These are phyloP conservation scores for Ganoderma leucocontextum DNA, from an alignment of 1,284 basidiomycete genomes.

Conservation along the genomic window DNA sequence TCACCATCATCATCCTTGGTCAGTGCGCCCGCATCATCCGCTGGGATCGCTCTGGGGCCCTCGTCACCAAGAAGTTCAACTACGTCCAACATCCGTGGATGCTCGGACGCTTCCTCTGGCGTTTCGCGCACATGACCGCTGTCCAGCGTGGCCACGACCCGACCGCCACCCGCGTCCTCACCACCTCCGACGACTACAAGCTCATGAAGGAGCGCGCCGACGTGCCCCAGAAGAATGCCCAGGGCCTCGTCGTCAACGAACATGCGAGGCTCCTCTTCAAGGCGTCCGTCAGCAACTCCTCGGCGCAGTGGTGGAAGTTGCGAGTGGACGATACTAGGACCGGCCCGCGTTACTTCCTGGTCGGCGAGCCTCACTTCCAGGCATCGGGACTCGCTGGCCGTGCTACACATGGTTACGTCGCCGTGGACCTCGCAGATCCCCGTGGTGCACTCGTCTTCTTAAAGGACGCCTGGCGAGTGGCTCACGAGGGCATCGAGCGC, in stretches of 20 bases:
- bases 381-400: constrained; percentile 13
- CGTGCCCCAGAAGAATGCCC: not conserved
- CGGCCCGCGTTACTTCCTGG: constrained; percentile 1
- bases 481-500: not conserved
- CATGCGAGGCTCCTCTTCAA: constrained; percentile 6
- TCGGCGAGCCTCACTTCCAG: constrained; percentile 17
- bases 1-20: constrained; percentile 22
- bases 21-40: constrained; percentile 20
- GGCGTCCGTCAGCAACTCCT: not conserved
- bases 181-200: not conserved
- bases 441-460: constrained; percentile 11
- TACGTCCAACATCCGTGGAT: constrained; percentile 15
- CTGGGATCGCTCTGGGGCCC: constrained; percentile 21
- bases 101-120: constrained; percentile 27
- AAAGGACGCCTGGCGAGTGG: constrained; percentile 24
- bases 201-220: not conserved
- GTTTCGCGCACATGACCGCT: constrained; percentile 2
- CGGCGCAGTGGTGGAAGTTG: constrained; percentile 19
- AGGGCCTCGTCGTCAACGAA: constrained; percentile 10
- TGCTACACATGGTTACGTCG: constrained; percentile 22
- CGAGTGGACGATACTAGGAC: not conserved
- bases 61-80: constrained; percentile 23
- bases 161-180: constrained; percentile 7
- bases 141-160: constrained; percentile 23
- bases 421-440: constrained; percentile 4